Evolutionary conservation across 2,329 filamentous ascomycete species (phyloP).

Genomic region (Aspergillus brunneoviolaceus): DNA sequence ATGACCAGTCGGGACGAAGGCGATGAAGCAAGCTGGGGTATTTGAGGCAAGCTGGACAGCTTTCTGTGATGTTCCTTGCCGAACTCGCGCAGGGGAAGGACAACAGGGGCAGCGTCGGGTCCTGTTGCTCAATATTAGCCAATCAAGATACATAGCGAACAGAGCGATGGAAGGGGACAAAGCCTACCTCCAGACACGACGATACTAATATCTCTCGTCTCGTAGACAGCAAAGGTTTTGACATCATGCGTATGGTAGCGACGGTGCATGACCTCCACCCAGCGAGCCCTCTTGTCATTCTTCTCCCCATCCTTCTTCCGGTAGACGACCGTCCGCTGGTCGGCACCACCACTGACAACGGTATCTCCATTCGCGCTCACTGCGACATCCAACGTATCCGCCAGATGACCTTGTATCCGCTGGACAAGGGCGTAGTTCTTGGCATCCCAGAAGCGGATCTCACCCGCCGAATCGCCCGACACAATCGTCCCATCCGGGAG

Average conservation of each 20-base stretch:
- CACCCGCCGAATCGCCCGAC: constrained; percentile 90
- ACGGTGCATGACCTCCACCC: constrained; percentile 82
- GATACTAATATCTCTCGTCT: constrained; percentile 78
- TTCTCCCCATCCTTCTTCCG: constrained; percentile 55
- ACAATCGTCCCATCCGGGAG: constrained; percentile 86
- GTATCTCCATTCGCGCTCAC: constrained; percentile 75
- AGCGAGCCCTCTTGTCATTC: constrained; percentile 61
- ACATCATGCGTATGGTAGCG: constrained; percentile 92
- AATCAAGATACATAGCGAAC: background rate
- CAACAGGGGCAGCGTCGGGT: constrained; percentile 78
- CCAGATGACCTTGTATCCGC: constrained; percentile 79
- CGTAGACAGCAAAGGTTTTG: constrained; percentile 88
- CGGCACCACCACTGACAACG: constrained; percentile 88
- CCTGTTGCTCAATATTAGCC: constrained; percentile 50
- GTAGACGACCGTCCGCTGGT: constrained; percentile 82
- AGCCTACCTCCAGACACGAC: constrained; percentile 81
- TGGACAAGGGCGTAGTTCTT: constrained; percentile 88
- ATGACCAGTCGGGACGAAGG: constrained; percentile 72
- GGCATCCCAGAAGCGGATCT: constrained; percentile 90
- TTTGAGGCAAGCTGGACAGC: constrained; percentile 80
- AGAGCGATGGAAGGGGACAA: background rate
- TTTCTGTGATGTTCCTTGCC: constrained; percentile 77
- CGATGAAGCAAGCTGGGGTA: constrained; percentile 70
- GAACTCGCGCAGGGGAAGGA: constrained; percentile 75
- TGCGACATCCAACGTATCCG: constrained; percentile 87